Conservation (phyloP, 192 early-diverging fungal genomes). For the Mycoemilia scoparia region DNA sequence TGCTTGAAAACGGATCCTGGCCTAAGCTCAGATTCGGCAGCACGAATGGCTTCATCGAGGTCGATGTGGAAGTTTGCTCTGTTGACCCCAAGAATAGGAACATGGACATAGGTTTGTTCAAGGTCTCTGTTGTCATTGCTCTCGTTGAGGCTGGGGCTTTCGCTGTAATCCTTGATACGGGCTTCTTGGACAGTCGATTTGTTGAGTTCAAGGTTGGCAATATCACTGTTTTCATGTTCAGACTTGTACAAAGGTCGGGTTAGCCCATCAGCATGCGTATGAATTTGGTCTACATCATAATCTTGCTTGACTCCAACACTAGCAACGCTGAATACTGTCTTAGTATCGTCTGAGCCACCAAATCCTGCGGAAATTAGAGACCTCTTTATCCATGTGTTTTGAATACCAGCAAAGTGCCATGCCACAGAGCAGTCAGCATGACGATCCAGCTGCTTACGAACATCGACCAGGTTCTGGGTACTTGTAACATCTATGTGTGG, state of each 20-base stretch:
- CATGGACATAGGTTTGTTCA: no score
- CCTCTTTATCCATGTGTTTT: slow-evolving; percentile 18
- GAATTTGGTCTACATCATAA: no score
- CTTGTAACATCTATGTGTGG: slow-evolving; percentile 66
- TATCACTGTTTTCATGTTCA: no score
- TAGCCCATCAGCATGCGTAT: no score
- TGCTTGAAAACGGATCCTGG: no score
- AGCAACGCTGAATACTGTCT: slow-evolving; percentile 22
- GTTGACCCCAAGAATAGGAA: slow-evolving; percentile 19
- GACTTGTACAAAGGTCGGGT: no score
- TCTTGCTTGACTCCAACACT: slow-evolving; percentile 12
- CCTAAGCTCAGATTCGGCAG: slow-evolving; percentile 19
- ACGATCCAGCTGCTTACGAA: slow-evolving; percentile 34
- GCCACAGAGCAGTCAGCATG: slow-evolving; percentile 27
- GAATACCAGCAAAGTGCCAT: slow-evolving; percentile 35
- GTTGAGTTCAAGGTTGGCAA: no score
- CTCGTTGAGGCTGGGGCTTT: background rate
- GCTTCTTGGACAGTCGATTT: slow-evolving; percentile 1
- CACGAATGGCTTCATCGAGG: slow-evolving; percentile 23
- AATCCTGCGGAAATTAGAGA: slow-evolving; percentile 22
- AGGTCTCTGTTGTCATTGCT: slow-evolving; percentile 15
- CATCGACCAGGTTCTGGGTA: slow-evolving; percentile 51
- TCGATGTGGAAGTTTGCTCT: slow-evolving; percentile 26
- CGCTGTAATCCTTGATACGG: background rate
- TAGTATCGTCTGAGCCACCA: slow-evolving; percentile 9